These are phyloP conservation scores for Chlorociboria aeruginascens DNA, from an alignment of 495 filamentous ascomycete genomes.

Conservation along the genomic window DNA sequence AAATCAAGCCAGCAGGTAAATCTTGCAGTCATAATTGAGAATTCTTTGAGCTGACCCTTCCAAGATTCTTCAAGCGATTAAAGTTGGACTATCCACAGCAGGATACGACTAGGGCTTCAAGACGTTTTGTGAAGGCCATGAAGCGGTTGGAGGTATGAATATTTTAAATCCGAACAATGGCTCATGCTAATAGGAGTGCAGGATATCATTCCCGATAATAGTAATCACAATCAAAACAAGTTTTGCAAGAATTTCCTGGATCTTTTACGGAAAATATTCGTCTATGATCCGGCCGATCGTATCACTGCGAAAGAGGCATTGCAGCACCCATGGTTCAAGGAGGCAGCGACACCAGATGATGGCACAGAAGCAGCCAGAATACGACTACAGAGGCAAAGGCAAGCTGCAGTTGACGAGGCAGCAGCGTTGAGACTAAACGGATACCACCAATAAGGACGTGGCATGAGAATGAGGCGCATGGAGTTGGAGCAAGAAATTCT, in stretches of 20 bases:
- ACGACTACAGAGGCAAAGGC: conserved; percentile 37
- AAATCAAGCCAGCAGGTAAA: conserved; percentile 77
- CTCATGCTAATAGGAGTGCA: conserved; percentile 27
- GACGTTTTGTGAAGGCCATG: conserved; percentile 93
- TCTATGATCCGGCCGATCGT: conserved; percentile 82
- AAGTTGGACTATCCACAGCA: conserved; percentile 80
- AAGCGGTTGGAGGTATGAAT: conserved; percentile 67
- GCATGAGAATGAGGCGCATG: conserved; percentile 19
- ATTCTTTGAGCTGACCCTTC: conserved; percentile 16
- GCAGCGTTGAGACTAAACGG: conserved; percentile 7
- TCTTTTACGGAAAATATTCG: conserved; percentile 78
- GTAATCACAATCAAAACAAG: conserved; percentile 25
- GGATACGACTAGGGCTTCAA: conserved; percentile 80
- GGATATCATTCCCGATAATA: conserved; percentile 76
- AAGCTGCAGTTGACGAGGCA: background rate
- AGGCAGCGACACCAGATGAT: conserved; percentile 67
- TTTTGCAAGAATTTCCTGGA: conserved; percentile 85
- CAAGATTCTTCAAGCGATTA: conserved; percentile 72
- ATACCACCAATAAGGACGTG: conserved; percentile 9
- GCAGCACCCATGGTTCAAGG: conserved; percentile 90
- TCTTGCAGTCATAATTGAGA: conserved; percentile 5
- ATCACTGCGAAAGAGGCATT: conserved; percentile 89
- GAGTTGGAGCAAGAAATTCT: conserved; percentile 7
- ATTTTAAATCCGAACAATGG: background rate
- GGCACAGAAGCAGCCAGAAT: conserved; percentile 87